Conservation (phyloP, 805 yeast species). For the Candida peoriensis region DNA sequence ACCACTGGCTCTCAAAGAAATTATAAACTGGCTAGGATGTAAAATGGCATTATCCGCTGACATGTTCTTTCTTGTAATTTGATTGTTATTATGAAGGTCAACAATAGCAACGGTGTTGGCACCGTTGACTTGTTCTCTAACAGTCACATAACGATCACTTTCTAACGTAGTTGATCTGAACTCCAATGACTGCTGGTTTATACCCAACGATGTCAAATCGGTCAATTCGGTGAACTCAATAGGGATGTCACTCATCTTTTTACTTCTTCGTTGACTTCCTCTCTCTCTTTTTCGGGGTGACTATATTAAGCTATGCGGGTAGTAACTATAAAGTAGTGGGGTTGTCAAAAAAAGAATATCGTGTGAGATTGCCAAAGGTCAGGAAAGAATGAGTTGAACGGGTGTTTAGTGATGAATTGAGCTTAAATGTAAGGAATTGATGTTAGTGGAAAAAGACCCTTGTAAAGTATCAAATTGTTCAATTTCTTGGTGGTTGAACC, state of each 20-base stretch:
- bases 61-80: conserved; percentile 86
- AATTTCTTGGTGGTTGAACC: no score
- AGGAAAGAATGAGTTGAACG: no score
- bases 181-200: conserved; percentile 78
- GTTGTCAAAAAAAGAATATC: no score
- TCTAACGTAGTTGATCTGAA: conserved; percentile 93
- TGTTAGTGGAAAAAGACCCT: no score
- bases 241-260: conserved; percentile 80
- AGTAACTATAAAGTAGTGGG: no score
- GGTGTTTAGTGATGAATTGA: no score
- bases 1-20: conserved; percentile 93
- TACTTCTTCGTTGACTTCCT: no score
- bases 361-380: no score
- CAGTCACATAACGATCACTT: conserved; percentile 85
- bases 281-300: no score
- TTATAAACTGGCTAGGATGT: conserved; percentile 87
- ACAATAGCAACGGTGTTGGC: conserved; percentile 93
- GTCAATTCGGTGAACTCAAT: conserved; percentile 95
- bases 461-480: no score
- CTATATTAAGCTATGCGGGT: no score
- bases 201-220: conserved; percentile 81
- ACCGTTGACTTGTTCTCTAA: conserved; percentile 55
- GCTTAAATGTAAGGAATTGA: no score
- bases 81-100: conserved; percentile 73
- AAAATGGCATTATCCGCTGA: conserved; percentile 95